Conservation (phyloP, 148 eudicot species). For the Heliamphora exappendiculata region DNA sequence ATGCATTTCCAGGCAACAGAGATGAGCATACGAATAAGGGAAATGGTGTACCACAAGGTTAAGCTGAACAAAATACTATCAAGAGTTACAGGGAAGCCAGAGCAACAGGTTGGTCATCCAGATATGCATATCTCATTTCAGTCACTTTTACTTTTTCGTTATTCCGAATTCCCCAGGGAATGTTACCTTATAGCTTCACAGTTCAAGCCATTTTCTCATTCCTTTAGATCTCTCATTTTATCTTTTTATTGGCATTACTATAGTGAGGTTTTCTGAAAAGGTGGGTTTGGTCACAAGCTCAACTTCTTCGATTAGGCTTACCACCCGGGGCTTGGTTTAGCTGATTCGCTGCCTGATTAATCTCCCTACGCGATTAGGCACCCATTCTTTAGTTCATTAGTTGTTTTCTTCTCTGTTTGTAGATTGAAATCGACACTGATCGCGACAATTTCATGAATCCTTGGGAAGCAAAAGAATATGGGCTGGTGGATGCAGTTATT, state of each 20-base stretch:
- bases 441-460: slow-evolving; percentile 75
- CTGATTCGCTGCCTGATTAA: too few relatives aligned
- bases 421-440: slow-evolving; percentile 75
- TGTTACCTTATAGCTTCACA: too few relatives aligned
- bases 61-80: slow-evolving; percentile 83
- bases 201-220: not conserved
- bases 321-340: too few relatives aligned
- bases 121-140: not conserved
- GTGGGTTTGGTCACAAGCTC: too few relatives aligned
- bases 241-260: too few relatives aligned
- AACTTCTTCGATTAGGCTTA: too few relatives aligned
- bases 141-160: too few relatives aligned
- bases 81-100: slow-evolving; percentile 78
- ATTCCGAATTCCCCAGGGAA: too few relatives aligned
- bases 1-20: slow-evolving; percentile 54
- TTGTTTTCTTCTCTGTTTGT: not conserved
- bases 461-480: slow-evolving; percentile 94
- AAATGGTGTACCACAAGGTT: slow-evolving; percentile 64
- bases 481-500: slow-evolving; percentile 72
- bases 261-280: too few relatives aligned
- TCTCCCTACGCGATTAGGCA: too few relatives aligned
- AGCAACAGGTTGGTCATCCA: slow-evolving; percentile 45
- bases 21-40: slow-evolving; percentile 63
- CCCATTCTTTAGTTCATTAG: too few relatives aligned
- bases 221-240: too few relatives aligned